Conservation (phyloP, 2,329 filamentous ascomycete genomes). For the Talaromyces sp. region DNA sequence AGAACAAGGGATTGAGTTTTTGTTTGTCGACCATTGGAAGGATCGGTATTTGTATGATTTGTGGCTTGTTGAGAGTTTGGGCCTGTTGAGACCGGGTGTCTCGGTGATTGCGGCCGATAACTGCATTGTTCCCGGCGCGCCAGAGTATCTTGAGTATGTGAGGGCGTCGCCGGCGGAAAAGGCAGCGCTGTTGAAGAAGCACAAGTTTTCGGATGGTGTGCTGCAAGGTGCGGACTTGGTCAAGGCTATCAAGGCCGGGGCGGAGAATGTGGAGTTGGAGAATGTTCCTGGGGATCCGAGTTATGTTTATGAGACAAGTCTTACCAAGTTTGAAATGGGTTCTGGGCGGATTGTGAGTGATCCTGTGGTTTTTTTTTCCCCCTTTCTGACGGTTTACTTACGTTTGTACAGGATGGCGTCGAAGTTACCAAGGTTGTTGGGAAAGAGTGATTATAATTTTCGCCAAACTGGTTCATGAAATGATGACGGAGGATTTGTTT, state of each 20-base stretch:
- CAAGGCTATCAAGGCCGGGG: slow-evolving; percentile 21
- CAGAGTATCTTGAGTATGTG: slow-evolving; percentile 7
- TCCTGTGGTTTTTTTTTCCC: neutral
- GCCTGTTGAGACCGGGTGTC: slow-evolving; percentile 53
- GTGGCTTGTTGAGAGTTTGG: slow-evolving; percentile 68
- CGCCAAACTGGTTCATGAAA: neutral
- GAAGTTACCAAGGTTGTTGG: slow-evolving; percentile 9
- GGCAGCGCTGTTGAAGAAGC: slow-evolving; percentile 27
- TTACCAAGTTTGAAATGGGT: slow-evolving; percentile 22
- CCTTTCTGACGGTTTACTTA: neutral
- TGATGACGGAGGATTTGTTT: neutral
- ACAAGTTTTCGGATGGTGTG: slow-evolving; percentile 49
- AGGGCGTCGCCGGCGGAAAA: neutral
- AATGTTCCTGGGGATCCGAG: slow-evolving; percentile 52
- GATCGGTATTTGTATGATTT: slow-evolving; percentile 68
- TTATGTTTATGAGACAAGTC: slow-evolving; percentile 59
- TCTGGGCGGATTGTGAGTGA: slow-evolving; percentile 2
- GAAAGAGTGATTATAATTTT: slow-evolving; percentile 6
- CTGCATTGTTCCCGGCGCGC: slow-evolving; percentile 34
- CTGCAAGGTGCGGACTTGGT: slow-evolving; percentile 13
- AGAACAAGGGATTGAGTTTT: slow-evolving; percentile 61
- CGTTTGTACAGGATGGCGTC: slow-evolving; percentile 6
- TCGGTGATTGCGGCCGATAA: slow-evolving; percentile 40
- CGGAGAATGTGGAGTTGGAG: slow-evolving; percentile 22
- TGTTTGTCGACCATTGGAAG: slow-evolving; percentile 80